Conservation (phyloP, 352 stramenopile species). For the Phytophthora fragariae region DNA sequence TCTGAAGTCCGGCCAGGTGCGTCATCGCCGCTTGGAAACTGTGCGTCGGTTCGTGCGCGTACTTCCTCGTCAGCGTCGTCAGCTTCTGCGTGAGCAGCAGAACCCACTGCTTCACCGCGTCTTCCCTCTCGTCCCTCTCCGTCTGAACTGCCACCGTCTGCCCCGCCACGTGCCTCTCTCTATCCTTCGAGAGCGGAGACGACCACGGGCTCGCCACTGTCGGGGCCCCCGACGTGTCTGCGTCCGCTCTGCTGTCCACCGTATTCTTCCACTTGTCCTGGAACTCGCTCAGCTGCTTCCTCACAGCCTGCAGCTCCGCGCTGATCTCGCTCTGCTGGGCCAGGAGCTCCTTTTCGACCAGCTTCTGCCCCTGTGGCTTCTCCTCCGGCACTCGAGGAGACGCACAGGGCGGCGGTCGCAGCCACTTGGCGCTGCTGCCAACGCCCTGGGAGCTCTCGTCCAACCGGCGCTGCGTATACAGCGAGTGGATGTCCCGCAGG, state of each 20-base stretch:
- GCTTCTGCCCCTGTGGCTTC: constrained; percentile 9
- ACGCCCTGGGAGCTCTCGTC: constrained; percentile 20
- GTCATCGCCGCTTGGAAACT: constrained; percentile 31
- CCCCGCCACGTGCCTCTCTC: neutral
- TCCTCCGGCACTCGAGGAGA: constrained; percentile 24
- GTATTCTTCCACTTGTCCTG: constrained; percentile 51
- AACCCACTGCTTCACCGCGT: constrained; percentile 54
- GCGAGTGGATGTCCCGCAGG: constrained; percentile 40
- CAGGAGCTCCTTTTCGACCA: constrained; percentile 29
- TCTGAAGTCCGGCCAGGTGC: constrained; percentile 23
- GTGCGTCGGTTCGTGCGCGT: constrained; percentile 46
- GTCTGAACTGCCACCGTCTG: constrained; percentile 31
- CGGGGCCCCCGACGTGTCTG: constrained; percentile 16
- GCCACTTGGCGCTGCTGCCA: constrained; percentile 29
- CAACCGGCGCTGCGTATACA: constrained; percentile 43
- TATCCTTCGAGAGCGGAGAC: constrained; percentile 10
- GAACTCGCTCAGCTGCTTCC: constrained; percentile 55
- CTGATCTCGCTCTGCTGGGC: constrained; percentile 47
- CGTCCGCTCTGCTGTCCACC: constrained; percentile 16
- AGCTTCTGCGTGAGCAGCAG: constrained; percentile 56
- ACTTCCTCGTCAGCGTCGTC: constrained; percentile 44
- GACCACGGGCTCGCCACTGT: constrained; percentile 33
- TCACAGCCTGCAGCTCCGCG: constrained; percentile 49
- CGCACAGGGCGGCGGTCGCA: constrained; percentile 22
- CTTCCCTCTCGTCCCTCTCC: constrained; percentile 34